These are phyloP conservation scores for Cytospora piceicola DNA, from an alignment of 2,329 filamentous ascomycete species.

Conservation along the genomic window DNA sequence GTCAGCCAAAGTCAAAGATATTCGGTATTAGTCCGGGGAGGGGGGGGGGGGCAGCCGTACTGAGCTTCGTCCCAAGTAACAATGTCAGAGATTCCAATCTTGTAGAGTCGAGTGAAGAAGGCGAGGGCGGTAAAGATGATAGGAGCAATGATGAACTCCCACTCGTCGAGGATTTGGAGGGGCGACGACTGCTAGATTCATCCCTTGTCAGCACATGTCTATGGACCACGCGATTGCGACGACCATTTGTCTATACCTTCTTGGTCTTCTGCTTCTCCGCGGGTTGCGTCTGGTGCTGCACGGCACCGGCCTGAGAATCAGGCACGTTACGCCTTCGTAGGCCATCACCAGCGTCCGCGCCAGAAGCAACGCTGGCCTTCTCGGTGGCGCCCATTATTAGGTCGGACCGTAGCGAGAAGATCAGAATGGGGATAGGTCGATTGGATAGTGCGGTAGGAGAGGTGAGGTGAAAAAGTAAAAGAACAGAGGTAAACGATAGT, in stretches of 20 bases:
- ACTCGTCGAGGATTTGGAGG: constrained; percentile 64
- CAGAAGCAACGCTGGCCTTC: constrained; percentile 61
- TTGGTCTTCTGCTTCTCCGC: constrained; percentile 65
- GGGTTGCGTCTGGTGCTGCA: constrained; percentile 43
- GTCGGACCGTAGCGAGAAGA: background rate
- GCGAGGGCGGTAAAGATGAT: constrained; percentile 65
- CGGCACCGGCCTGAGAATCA: constrained; percentile 38
- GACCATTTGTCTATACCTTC: constrained; percentile 48
- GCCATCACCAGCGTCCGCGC: constrained; percentile 61
- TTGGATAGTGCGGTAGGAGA: background rate
- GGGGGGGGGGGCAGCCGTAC: constrained; percentile 54
- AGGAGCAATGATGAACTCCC: constrained; percentile 65
- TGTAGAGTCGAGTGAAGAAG: constrained; percentile 69
- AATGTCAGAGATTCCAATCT: constrained; percentile 69
- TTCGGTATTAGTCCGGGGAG: constrained; percentile 12
- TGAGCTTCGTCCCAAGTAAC: constrained; percentile 72
- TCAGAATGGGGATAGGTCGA: constrained; percentile 4
- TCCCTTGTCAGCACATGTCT: constrained; percentile 32
- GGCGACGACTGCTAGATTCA: constrained; percentile 55
- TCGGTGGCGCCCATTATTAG: constrained; percentile 54
- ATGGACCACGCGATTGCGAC: background rate
- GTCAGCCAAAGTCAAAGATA: constrained; percentile 36
- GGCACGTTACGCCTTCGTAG: constrained; percentile 60
- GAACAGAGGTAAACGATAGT: constrained; percentile 24
- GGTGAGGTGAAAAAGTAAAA: constrained; percentile 8